phyloP scores from a whole-genome alignment of 2,329 filamentous ascomycete species.

The Colletotrichum brevisporum region DNA sequence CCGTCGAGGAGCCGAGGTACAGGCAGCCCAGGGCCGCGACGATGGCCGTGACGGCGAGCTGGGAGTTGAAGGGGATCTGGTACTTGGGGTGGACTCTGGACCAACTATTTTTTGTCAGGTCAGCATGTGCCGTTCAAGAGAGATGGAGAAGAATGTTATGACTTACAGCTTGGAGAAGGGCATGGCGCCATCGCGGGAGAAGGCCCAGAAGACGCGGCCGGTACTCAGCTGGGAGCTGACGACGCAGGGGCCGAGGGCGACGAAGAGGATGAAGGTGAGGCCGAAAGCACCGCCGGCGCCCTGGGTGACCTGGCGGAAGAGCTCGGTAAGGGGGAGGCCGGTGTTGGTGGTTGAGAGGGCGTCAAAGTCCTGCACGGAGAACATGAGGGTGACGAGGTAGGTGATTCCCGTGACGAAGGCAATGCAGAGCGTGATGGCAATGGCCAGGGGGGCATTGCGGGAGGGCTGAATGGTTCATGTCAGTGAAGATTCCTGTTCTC shows the following conservation, averaged over 20 bases:
- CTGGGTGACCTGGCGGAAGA: constrained; percentile 60
- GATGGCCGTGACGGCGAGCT: constrained; percentile 50
- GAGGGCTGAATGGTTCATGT: constrained; percentile 44
- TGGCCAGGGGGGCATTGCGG: constrained; percentile 54
- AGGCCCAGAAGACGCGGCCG: constrained; percentile 57
- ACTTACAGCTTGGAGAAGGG: constrained; percentile 51
- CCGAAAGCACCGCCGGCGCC: constrained; percentile 58
- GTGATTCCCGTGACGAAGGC: constrained; percentile 64
- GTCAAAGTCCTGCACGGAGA: constrained; percentile 63
- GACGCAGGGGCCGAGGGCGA: constrained; percentile 58
- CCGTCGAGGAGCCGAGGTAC: constrained; percentile 59
- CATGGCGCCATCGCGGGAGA: constrained; percentile 59
- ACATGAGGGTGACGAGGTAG: constrained; percentile 67
- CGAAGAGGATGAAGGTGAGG: constrained; percentile 57
- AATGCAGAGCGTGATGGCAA: constrained; percentile 61
- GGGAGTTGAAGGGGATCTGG: constrained; percentile 55
- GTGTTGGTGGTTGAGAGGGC: constrained; percentile 58
- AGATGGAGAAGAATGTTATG: constrained; percentile 8
- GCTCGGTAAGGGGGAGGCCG: constrained; percentile 59
- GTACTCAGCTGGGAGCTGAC: constrained; percentile 53
- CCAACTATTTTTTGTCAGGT: constrained; percentile 45
- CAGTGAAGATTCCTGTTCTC: not conserved
- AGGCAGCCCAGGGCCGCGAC: constrained; percentile 57
- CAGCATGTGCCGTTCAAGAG: constrained; percentile 38
- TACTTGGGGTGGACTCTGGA: constrained; percentile 52